Conservation (phyloP, 192 early-diverging fungal genomes). For the Coemansia sp. region DNA sequence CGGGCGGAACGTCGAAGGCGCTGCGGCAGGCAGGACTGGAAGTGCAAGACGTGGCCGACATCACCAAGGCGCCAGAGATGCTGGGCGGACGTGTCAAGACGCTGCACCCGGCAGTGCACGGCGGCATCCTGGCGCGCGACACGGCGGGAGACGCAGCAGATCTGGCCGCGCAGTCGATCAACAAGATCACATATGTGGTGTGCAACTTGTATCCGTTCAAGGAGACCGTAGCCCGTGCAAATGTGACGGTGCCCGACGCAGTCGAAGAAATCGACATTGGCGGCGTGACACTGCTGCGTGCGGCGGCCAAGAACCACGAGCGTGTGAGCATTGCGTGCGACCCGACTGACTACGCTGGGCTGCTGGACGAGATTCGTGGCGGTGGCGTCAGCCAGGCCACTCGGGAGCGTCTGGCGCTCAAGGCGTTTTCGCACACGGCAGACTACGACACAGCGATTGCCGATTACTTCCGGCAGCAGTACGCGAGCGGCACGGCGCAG, state of each 20-base stretch:
- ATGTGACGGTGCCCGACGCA: slow-evolving; percentile 89
- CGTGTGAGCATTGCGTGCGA: slow-evolving; percentile 92
- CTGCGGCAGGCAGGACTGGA: slow-evolving; percentile 87
- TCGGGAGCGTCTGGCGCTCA: slow-evolving; percentile 81
- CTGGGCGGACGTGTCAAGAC: slow-evolving; percentile 99
- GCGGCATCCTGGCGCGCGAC: slow-evolving; percentile 92
- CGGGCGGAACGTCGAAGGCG: slow-evolving; percentile 91
- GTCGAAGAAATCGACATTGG: slow-evolving; percentile 99
- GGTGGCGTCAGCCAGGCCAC: slow-evolving; percentile 69
- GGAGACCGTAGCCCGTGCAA: slow-evolving; percentile 84
- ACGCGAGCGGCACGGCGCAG: slow-evolving; percentile 72
- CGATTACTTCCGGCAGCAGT: slow-evolving; percentile 93
- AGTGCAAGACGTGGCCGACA: slow-evolving; percentile 94
- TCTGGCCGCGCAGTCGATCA: slow-evolving; percentile 82
- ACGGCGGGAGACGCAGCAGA: slow-evolving; percentile 82
- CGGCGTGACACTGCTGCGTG: slow-evolving; percentile 95
- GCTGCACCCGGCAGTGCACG: slow-evolving; percentile 97
- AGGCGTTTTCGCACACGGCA: slow-evolving; percentile 95
- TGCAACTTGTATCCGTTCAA: slow-evolving; percentile 99
- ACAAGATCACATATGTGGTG: slow-evolving; percentile 92
- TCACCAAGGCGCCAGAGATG: slow-evolving; percentile 98
- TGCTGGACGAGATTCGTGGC: slow-evolving; percentile 73
- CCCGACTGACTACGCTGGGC: slow-evolving; percentile 82
- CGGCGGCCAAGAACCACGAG: slow-evolving; percentile 98
- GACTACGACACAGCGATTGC: slow-evolving; percentile 95